phyloP scores from a whole-genome alignment of 305 asterid genomes.

The Fraxinus angustifolia region DNA sequence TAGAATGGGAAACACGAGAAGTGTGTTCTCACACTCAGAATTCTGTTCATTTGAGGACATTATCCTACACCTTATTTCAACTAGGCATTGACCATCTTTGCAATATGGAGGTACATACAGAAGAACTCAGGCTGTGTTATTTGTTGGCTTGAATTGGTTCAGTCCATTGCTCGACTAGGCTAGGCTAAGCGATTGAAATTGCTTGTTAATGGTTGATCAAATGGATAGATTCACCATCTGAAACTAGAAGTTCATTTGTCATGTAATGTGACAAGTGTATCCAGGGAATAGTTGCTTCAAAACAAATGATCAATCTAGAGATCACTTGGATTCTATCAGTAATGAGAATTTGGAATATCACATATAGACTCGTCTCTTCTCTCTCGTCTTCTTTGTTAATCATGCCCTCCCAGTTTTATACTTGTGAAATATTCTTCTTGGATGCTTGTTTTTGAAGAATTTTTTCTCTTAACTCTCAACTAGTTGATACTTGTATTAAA shows the following conservation, averaged over 20 bases:
- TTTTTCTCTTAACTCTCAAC: background rate
- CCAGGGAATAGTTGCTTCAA: background rate
- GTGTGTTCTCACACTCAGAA: constrained; percentile 10
- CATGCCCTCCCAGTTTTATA: background rate
- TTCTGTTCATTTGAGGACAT: background rate
- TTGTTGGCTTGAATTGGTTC: background rate
- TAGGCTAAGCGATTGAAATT: background rate
- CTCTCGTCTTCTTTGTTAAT: background rate
- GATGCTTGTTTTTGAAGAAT: background rate
- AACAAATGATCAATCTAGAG: background rate
- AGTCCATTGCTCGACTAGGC: background rate
- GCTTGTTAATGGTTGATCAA: background rate
- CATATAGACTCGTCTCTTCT: background rate
- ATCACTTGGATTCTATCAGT: background rate
- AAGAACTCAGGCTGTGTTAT: background rate
- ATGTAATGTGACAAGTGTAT: background rate
- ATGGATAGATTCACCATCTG: background rate
- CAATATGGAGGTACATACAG: background rate
- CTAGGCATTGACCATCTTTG: background rate
- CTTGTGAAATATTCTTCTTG: background rate
- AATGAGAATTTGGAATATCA: background rate
- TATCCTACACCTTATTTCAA: background rate
- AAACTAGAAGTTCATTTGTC: background rate
- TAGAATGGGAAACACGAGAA: constrained; percentile 2
- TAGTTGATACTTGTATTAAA: background rate